Evolutionary conservation across 2,329 filamentous ascomycete genomes (phyloP).

Genomic region (Penicillium hesseltinei): DNA sequence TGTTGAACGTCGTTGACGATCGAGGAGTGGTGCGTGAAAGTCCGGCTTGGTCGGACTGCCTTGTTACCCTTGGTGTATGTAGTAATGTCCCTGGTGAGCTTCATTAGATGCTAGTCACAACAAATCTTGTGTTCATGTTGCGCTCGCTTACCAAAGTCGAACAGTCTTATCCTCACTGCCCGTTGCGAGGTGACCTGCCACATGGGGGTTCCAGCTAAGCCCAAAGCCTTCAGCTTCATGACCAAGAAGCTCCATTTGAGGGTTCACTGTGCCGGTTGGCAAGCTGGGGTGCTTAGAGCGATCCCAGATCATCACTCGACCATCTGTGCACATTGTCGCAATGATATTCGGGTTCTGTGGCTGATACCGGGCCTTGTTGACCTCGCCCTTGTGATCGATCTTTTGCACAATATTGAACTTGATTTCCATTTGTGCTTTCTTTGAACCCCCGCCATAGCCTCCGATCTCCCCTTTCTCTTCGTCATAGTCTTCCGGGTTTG

Average conservation of each 20-base stretch:
- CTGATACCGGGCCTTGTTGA: conserved; percentile 98
- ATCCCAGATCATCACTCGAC: conserved; percentile 89
- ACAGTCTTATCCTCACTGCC: conserved; percentile 93
- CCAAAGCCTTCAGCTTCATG: conserved; percentile 90
- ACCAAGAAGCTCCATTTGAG: conserved; percentile 80
- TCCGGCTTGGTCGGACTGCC: conserved; percentile 67
- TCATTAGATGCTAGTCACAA: background rate
- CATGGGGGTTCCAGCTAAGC: conserved; percentile 85
- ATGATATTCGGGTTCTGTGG: conserved; percentile 97
- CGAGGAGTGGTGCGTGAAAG: conserved; percentile 82
- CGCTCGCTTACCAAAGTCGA: conserved; percentile 70
- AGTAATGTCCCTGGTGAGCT: conserved; percentile 67
- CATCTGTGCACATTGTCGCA: conserved; percentile 85
- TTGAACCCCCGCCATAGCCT: conserved; percentile 72
- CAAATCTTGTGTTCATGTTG: background rate
- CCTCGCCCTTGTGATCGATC: conserved; percentile 93
- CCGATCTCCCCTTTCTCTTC: conserved; percentile 91
- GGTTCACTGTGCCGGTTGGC: conserved; percentile 71
- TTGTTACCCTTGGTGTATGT: conserved; percentile 69
- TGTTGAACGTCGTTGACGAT: conserved; percentile 98
- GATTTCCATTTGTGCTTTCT: conserved; percentile 67
- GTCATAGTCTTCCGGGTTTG: conserved; percentile 82
- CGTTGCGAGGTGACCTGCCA: conserved; percentile 77
- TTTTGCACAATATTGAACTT: conserved; percentile 92
- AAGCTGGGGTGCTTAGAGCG: conserved; percentile 85